A percentile compares a stretch with the other conserved stretches of the same genome.
Evolutionary conservation across 495 filamentous ascomycete genomes (phyloP).

Genomic region (Aspergillus haitiensis): DNA sequence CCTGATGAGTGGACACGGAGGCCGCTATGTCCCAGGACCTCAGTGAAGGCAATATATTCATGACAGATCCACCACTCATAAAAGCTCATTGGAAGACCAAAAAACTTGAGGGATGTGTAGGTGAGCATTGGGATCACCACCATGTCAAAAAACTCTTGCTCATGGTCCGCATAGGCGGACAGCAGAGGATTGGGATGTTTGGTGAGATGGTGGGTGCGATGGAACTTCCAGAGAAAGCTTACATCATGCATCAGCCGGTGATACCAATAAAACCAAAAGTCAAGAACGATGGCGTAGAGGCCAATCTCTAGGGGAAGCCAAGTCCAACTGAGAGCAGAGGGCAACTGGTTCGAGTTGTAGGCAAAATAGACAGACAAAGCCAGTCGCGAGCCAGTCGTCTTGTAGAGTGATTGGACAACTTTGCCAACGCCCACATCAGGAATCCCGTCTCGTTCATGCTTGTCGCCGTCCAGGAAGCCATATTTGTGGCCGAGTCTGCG

Average conservation of each 20-base stretch:
- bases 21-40: slow-evolving; percentile 44
- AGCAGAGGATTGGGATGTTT: slow-evolving; percentile 47
- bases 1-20: slow-evolving; percentile 39
- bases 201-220: slow-evolving; percentile 47
- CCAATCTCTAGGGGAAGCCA: slow-evolving; percentile 43
- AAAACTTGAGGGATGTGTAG: slow-evolving; percentile 30
- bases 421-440: slow-evolving; percentile 29
- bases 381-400: slow-evolving; percentile 25
- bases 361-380: slow-evolving; percentile 26
- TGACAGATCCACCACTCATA: slow-evolving; percentile 51
- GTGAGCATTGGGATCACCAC: slow-evolving; percentile 41
- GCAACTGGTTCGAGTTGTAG: slow-evolving; percentile 22
- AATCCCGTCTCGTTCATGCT: slow-evolving; percentile 31
- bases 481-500: slow-evolving; percentile 28
- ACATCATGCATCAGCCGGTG: slow-evolving; percentile 47
- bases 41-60: slow-evolving; percentile 41
- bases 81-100: slow-evolving; percentile 44
- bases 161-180: slow-evolving; percentile 44
- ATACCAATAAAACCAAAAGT: slow-evolving; percentile 51
- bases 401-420: slow-evolving; percentile 28
- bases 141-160: slow-evolving; percentile 49
- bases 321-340: slow-evolving; percentile 28
- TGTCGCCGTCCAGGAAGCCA: slow-evolving; percentile 32
- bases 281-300: slow-evolving; percentile 43
- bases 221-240: slow-evolving; percentile 42